phyloP scores from a whole-genome alignment of 2,329 filamentous ascomycete species.

The Sarocladiaceae sp. region DNA sequence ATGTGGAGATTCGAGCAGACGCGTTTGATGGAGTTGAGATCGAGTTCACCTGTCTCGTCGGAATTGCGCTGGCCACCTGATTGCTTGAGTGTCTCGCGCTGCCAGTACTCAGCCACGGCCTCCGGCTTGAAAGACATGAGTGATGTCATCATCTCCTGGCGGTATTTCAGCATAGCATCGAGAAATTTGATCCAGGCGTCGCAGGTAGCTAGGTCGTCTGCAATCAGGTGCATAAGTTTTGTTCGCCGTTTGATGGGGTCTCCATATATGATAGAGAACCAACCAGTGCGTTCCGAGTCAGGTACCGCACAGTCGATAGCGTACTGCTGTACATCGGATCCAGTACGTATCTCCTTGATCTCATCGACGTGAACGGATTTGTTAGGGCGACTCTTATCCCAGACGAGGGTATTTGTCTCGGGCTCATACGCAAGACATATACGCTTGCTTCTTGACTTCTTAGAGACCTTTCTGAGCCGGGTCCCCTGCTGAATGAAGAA shows the following conservation, averaged over 20 bases:
- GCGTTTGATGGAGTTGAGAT: conserved; percentile 71
- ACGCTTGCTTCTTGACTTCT: conserved; percentile 67
- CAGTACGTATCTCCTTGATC: conserved; percentile 82
- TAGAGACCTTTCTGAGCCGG: conserved; percentile 73
- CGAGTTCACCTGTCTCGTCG: conserved; percentile 62
- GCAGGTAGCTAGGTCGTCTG: conserved; percentile 65
- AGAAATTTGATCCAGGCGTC: conserved; percentile 78
- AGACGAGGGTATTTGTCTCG: conserved; percentile 78
- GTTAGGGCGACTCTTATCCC: conserved; percentile 70
- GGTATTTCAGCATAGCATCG: conserved; percentile 75
- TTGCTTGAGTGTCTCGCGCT: conserved; percentile 70
- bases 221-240: conserved; percentile 84
- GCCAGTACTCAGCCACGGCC: conserved; percentile 80
- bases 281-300: conserved; percentile 60
- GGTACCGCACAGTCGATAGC: conserved; percentile 73
- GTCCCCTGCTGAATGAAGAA: conserved; percentile 73
- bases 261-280: conserved; percentile 87
- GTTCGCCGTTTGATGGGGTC: conserved; percentile 67
- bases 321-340: conserved; percentile 80
- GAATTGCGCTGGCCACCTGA: conserved; percentile 45
- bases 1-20: conserved; percentile 89
- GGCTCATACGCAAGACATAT: conserved; percentile 70
- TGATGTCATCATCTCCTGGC: conserved; percentile 85
- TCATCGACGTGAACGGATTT: conserved; percentile 94
- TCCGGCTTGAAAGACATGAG: conserved; percentile 79